Conservation (phyloP, 257 asterid species). For the Solanum piurae region DNA sequence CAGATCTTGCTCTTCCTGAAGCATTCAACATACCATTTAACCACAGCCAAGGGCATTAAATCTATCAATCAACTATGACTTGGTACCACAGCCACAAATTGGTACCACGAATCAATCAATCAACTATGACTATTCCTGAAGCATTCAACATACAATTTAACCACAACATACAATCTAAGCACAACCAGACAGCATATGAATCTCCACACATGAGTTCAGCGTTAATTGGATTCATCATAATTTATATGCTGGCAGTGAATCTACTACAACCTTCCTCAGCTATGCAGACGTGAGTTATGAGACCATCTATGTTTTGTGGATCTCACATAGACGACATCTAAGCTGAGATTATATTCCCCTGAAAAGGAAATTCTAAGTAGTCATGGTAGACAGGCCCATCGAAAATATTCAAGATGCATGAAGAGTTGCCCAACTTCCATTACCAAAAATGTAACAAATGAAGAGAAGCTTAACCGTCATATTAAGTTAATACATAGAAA, state of each 20-base stretch:
- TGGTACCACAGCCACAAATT: neutral
- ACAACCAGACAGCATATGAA: neutral
- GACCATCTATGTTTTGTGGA: neutral
- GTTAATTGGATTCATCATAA: neutral
- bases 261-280: neutral
- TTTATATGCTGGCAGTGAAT: neutral
- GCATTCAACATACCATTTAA: neutral
- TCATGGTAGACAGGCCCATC: neutral
- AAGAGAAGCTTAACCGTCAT: neutral
- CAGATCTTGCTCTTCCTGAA: constrained; percentile 95
- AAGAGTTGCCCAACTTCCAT: neutral
- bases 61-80: neutral
- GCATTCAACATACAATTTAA: neutral
- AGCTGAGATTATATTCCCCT: neutral
- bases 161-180: neutral
- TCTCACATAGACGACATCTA: neutral
- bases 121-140: constrained; percentile 51
- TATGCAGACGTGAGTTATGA: neutral
- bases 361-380: neutral
- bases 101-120: neutral
- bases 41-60: neutral
- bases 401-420: neutral
- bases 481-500: neutral
- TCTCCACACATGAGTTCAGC: neutral
- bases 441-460: neutral